Evolutionary conservation across 345 rosid genomes (phyloP), one percentile per base, ranked within the genome.

Genomic region (Aquilaria yunnanensis): DNA sequence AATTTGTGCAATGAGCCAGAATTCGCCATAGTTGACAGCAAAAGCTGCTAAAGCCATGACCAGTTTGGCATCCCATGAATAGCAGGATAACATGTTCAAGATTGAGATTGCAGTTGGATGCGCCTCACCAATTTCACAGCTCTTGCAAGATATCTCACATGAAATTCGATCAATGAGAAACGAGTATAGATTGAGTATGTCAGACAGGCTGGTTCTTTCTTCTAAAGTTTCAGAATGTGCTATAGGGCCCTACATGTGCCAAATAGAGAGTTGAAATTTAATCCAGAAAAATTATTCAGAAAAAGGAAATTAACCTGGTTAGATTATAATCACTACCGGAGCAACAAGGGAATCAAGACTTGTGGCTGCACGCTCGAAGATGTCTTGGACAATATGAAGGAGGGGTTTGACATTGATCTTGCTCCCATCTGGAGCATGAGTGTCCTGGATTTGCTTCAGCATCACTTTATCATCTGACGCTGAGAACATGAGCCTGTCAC

Each of bases 51-150:
- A 64, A 14, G 80, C 75, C 68, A 92, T 81, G 64, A 80, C 92
- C 69, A 89, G 63, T 77, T 89, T 92, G 66, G 87, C 83, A 57
- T 86, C 95, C 98, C 98, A 92, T 16, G 81, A 48, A 70, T 81
- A 89, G 63, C 64, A 66, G 12, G 86, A 66, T 47, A 92, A 70
- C 72, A 73, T 70, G 60, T 70, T 67, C 67, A 85, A 65, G 68
- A 89, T 76, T 54, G 92, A n/a, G 61, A 86, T 67, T 2, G 89
- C 69, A 3, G 87, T 75, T 29, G 78, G 62, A 55, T 88, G 94
- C 52, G 83, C 75, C 23, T 85, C 94, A 12, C 78, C 87, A 5
- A 83, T 82, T 51, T 75, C 85, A 34, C 78, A 68, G 72, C 88
- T 78, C 69, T 84, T 83, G 79, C 77, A 74, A 16, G 82, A 68